Base-by-base conservation (phyloP, 2,329 filamentous ascomycete genomes). In the Bipolaris zeicola region DNA sequence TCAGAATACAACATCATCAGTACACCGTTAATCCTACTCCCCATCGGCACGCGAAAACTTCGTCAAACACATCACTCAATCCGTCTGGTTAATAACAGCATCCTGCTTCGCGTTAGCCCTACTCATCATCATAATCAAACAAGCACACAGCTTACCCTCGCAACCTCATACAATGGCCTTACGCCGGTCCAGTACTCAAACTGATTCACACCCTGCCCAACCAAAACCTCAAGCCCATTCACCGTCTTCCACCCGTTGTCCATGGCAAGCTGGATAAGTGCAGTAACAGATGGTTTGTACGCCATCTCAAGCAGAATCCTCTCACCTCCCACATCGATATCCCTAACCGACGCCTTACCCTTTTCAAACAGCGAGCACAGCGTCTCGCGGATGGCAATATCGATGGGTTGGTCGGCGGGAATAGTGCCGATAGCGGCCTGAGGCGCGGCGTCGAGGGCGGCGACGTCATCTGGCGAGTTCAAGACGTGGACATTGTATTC, bases 171-270 rank as follows among this genome's bases (percentile, higher is more conserved):
- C 42, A 91, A 73, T 7, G 91, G 90, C 55, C 80, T 85, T 65
- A 96, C 92, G 26, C 86, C 91, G 1, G 91, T 96, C 92, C 92
- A 96, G 52, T 89, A 83, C 77, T 91, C 84, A 76, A 92, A 94
- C 87, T 96, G 94, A 78, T 93, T 90, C 44, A 88, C 79, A 1
- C 85, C 95, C 77, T 99, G 95, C 5, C 90, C 91, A 58, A 92
- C 87, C 52, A 99, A 81, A 28, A 95, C 92, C 76, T 99, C 95
- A 37, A 97, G 77, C 0, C 95, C 95, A 6, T 92, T 88, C 60
- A 98, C 89, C 1, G 89, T 92, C 53, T 80, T 83, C 95, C 95
- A 99, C 3, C 89, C 88, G 11, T 85, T 85, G 64, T 89, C 85
- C 66, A 87, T 83, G 2, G 93, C 94, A 72, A 97, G 80, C 72